Percentiles rank a stretch among this genome's conserved stretches.
These are phyloP conservation scores for Aphanomyces astaci DNA, from an alignment of 352 stramenopile genomes.

Conservation along the genomic window DNA sequence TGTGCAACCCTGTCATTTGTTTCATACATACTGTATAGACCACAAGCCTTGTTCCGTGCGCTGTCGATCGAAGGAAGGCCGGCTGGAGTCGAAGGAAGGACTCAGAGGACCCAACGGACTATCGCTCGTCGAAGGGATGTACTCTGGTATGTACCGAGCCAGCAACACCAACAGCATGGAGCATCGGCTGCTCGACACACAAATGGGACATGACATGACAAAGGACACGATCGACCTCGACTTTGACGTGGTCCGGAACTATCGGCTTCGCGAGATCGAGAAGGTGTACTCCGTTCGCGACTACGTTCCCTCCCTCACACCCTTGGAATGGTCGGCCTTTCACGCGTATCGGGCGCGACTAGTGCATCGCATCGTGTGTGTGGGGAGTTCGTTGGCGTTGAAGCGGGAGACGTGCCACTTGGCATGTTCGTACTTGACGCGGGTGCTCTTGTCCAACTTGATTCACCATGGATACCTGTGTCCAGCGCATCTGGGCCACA, in stretches of 20 bases:
- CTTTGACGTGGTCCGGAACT: conserved; percentile 13
- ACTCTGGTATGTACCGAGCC: not conserved
- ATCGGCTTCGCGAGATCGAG: conserved; percentile 9
- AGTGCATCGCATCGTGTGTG: conserved; percentile 10
- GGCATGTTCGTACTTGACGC: conserved; percentile 14
- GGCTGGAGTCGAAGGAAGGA: not conserved
- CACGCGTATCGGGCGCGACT: not conserved
- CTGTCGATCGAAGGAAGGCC: not conserved
- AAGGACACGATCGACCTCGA: conserved; percentile 15
- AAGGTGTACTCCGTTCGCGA: not conserved
- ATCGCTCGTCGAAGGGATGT: not conserved
- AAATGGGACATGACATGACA: conserved; percentile 19
- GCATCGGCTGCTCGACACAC: not conserved
- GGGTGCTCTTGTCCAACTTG: conserved; percentile 1
- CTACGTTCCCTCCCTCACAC: not conserved
- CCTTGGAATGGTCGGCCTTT: conserved; percentile 4
- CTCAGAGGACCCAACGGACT: not conserved
- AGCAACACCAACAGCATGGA: not conserved
- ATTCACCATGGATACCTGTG: not conserved
- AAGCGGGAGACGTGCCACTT: conserved; percentile 19
- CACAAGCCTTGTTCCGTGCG: not conserved
- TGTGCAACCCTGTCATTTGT: conserved; percentile 14
- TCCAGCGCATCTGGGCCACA: not conserved
- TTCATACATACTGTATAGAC: conserved; percentile 17
- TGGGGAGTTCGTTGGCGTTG: not conserved